Evolutionary conservation across 2,329 filamentous ascomycete species (phyloP), one percentile per base, ranked within the genome.

Genomic region (Trichophyton verrucosum): DNA sequence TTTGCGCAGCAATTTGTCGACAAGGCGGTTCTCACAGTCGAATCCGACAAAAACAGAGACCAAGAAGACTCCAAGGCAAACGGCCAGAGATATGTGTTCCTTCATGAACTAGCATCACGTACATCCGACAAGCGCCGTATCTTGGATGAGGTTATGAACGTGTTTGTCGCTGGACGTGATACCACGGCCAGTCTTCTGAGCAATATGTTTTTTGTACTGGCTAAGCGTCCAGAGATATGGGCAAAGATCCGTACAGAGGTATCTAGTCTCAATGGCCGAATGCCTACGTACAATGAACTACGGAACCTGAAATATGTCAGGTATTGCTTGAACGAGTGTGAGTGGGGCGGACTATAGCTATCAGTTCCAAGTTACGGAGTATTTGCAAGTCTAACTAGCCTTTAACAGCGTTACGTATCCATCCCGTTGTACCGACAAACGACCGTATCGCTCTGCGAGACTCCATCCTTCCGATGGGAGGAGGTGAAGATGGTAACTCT

Each of bases 141-240:
- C 92, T 15, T 85, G 87, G 88, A 92, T 72, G 88, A 92, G 73
- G 77, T 92, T 59, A 80, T 91, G 38, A 83, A 85, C 49, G 80
- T 82, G 61, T 71, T 82, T 8, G 72, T 81, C 7, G 80, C 80
- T 1, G 79, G 79, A 15, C 76, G 79, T 11, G 81, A 82, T 65
- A 82, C 80, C 1, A 82, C 80, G 1, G 79, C 76, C 13, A 72
- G 72, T 5, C 65, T 76, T 3, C 70, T 78, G 5, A 73, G 77
- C 44, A 79, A 74, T 60, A 73, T 75, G 0, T 78, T 82, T 58
- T 77, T 76, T 61, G 76, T 76, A 61, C 69, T 80, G 2, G 75
- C 76, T 53, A 73, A 72, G 15, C 80, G 88, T 65, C 89, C 58
- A 3, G 67, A 67, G 27, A 67, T 76, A 33, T 49, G 70, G 13